Percentiles rank a stretch among this genome's conserved stretches.
These are phyloP conservation scores for Achaetomium macrosporum DNA, from an alignment of 2,329 filamentous ascomycete species.

Conservation along the genomic window DNA sequence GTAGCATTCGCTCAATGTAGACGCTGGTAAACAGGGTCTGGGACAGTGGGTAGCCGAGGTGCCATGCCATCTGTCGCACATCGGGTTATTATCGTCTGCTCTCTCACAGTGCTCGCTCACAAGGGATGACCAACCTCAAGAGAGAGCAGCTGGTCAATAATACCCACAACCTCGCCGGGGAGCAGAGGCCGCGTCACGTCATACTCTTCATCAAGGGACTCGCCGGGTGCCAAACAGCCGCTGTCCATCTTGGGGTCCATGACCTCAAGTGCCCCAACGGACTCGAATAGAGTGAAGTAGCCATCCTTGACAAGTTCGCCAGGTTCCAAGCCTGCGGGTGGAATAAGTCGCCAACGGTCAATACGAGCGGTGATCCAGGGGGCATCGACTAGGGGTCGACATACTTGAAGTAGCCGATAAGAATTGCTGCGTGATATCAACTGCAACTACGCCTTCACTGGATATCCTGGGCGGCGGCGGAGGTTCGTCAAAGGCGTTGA, in stretches of 20 bases:
- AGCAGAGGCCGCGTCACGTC: constrained; percentile 62
- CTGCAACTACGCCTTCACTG: constrained; percentile 46
- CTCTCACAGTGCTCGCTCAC: neutral
- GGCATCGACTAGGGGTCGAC: neutral
- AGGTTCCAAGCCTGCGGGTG: constrained; percentile 57
- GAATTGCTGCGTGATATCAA: constrained; percentile 56
- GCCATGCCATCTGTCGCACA: constrained; percentile 78
- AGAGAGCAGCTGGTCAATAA: constrained; percentile 88
- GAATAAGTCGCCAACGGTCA: constrained; percentile 20
- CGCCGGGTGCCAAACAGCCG: constrained; percentile 70
- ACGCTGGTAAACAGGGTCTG: constrained; percentile 92
- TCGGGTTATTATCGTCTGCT: constrained; percentile 7
- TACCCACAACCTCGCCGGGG: constrained; percentile 77
- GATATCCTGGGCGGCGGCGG: constrained; percentile 36
- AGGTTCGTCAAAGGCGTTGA: constrained; percentile 23
- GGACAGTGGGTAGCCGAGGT: constrained; percentile 89
- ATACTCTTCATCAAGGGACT: constrained; percentile 79
- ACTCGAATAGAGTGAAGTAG: constrained; percentile 88
- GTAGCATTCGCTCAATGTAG: constrained; percentile 79
- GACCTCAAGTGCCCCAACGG: constrained; percentile 86
- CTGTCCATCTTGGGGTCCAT: constrained; percentile 99
- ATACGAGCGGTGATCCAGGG: constrained; percentile 10
- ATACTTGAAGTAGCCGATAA: constrained; percentile 47
- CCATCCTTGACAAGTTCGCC: constrained; percentile 92
- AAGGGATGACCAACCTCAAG: constrained; percentile 59